These are phyloP conservation scores for Oldenlandia corymbosa DNA, from an alignment of 257 asterid species.

Conservation along the genomic window DNA sequence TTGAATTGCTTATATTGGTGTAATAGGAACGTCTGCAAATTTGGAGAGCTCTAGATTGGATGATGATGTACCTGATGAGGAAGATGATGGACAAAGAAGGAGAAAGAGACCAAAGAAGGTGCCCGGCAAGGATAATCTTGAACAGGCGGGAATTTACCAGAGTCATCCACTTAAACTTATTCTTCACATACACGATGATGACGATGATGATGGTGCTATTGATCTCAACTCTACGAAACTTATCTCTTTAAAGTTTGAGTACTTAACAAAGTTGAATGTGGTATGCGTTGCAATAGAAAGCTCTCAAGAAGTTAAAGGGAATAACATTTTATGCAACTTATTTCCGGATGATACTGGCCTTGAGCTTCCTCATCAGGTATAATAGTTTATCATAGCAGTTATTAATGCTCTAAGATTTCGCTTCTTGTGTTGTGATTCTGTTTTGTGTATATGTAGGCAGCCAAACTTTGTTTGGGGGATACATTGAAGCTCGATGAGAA, in stretches of 20 bases:
- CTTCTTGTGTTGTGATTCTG: constrained; percentile 18
- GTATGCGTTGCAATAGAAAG: constrained; percentile 89
- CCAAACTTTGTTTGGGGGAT: constrained; percentile 64
- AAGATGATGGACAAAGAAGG: constrained; percentile 89
- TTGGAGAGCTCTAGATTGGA: constrained; percentile 70
- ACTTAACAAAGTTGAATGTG: constrained; percentile 60
- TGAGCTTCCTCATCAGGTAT: constrained; percentile 96
- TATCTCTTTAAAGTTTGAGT: constrained; percentile 76
- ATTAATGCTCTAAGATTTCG: constrained; percentile 15
- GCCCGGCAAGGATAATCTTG: constrained; percentile 73
- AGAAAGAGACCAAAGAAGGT: constrained; percentile 90
- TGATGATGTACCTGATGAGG: constrained; percentile 80
- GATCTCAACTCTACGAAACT: constrained; percentile 49
- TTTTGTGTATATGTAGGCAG: constrained; percentile 49
- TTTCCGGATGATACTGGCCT: constrained; percentile 96
- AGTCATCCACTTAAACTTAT: constrained; percentile 84
- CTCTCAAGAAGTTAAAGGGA: constrained; percentile 52
- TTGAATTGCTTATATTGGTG: constrained; percentile 13
- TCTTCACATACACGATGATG: constrained; percentile 61
- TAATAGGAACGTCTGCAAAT: constrained; percentile 42
- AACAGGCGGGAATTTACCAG: constrained; percentile 80
- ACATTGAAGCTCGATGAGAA: constrained; percentile 58
- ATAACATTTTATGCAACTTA: constrained; percentile 73
- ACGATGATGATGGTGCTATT: constrained; percentile 34
- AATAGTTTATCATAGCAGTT: constrained; percentile 18